A percentile compares a stretch with the other conserved stretches of the same genome.
phyloP scores from a whole-genome alignment of 2,329 filamentous ascomycete genomes.

The Paracorniculantispora psalliotae region DNA sequence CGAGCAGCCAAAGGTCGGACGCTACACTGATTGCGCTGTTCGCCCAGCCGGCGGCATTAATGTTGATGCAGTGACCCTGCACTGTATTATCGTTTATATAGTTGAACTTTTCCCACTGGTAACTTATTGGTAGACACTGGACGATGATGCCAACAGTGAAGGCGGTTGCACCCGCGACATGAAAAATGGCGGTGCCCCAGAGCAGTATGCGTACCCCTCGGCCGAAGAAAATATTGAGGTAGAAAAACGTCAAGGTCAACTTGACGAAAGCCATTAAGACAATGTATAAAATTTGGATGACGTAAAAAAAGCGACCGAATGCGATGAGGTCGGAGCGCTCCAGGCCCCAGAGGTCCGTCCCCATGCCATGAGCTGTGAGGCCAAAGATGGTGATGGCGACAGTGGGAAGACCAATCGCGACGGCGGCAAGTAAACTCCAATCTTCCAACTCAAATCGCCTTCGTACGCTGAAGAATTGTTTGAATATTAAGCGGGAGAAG shows the following conservation, averaged over 20 bases:
- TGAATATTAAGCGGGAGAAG: slow-evolving; percentile 31
- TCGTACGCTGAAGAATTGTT: slow-evolving; percentile 29
- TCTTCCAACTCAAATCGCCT: slow-evolving; percentile 31
- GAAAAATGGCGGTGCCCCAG: slow-evolving; percentile 32
- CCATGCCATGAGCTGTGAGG: slow-evolving; percentile 33
- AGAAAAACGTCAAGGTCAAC: slow-evolving; percentile 45
- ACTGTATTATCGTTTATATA: slow-evolving; percentile 24
- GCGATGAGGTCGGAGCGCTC: slow-evolving; percentile 32
- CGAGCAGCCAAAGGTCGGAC: slow-evolving; percentile 43
- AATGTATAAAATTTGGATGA: slow-evolving; percentile 37
- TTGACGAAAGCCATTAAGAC: slow-evolving; percentile 37
- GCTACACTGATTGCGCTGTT: slow-evolving; percentile 42
- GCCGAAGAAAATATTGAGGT: slow-evolving; percentile 43
- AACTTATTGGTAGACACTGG: slow-evolving; percentile 42
- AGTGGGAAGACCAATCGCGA: slow-evolving; percentile 25
- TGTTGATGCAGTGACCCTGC: slow-evolving; percentile 40
- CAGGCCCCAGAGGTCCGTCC: slow-evolving; percentile 42
- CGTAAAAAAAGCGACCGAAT: slow-evolving; percentile 36
- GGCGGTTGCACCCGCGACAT: slow-evolving; percentile 27
- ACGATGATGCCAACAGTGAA: slow-evolving; percentile 38
- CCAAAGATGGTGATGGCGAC: slow-evolving; percentile 26
- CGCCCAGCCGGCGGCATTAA: slow-evolving; percentile 41
- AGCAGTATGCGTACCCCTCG: slow-evolving; percentile 31
- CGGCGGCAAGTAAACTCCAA: slow-evolving; percentile 26
- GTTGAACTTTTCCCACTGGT: slow-evolving; percentile 46